phyloP scores from a whole-genome alignment of 345 rosid species.

The Gossypium anomalum region DNA sequence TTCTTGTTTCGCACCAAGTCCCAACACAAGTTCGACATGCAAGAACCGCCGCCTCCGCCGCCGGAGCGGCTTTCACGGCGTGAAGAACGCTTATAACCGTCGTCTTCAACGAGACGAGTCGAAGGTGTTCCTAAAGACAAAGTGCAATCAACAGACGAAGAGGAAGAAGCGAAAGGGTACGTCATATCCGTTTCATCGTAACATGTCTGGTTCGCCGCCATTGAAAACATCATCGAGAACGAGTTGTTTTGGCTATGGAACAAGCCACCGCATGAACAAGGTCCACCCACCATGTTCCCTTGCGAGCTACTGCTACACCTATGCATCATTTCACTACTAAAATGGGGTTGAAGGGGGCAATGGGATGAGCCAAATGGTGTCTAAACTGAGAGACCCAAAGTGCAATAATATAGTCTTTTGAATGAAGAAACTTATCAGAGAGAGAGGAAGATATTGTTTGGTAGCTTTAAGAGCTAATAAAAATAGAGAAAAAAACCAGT shows the following conservation, averaged over 20 bases:
- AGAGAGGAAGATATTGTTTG: constrained; percentile 26
- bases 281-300: constrained; percentile 38
- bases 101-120: constrained; percentile 64
- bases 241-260: constrained; percentile 39
- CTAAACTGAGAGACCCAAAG: constrained; percentile 14
- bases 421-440: constrained; percentile 15
- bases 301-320: constrained; percentile 41
- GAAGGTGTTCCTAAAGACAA: constrained; percentile 86
- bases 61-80: constrained; percentile 32
- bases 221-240: constrained; percentile 42
- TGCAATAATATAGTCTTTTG: constrained; percentile 36
- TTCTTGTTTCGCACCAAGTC: constrained; percentile 44
- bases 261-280: constrained; percentile 59
- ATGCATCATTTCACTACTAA: constrained; percentile 35
- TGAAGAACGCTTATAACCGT: constrained; percentile 24
- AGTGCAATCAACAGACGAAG: constrained; percentile 76
- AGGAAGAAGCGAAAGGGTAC: constrained; percentile 31
- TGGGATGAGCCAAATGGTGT: constrained; percentile 17
- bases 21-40: constrained; percentile 50
- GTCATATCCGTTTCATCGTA: constrained; percentile 30
- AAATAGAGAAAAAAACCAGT: constrained; percentile 45
- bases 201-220: constrained; percentile 42
- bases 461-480: constrained; percentile 48
- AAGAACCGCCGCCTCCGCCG: constrained; percentile 6
- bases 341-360: too few relatives aligned